Evolutionary conservation across 2,329 filamentous ascomycete species (phyloP), one percentile per base, ranked within the genome.

Genomic region (Pyrenochaeta sp.): DNA sequence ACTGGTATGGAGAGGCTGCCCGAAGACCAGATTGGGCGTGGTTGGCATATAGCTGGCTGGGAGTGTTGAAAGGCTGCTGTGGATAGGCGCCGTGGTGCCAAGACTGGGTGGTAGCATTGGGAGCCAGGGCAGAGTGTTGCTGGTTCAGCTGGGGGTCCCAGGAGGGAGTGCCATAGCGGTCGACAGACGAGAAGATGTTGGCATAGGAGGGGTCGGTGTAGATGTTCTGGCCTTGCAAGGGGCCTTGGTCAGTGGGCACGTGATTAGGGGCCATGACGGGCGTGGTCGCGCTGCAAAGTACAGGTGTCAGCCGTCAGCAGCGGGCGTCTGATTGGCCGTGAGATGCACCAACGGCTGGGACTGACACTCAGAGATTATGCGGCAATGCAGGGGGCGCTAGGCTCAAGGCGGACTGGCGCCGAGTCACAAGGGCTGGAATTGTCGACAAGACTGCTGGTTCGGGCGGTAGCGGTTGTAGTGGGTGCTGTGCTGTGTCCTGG

Each of bases 241-340:
- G 58, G 20, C 61, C 54, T 46, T 65, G 63, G 50, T 68, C 64
- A 65, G 39, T 55, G 13, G 63, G 64, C 67, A 71, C 63, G 67
- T 71, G 67, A 71, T 62, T 65, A 39, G 63, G 54, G 28, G 65
- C 67, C 67, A 71, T 71, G 51, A 43, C 53, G 47, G 39, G 26
- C 26, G 19, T 44, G 44, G 44, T 40, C 26, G 42, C n/a, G n/a
- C n/a, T n/a, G n/a, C n/a, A n/a, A n/a, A n/a, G n/a, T n/a, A n/a
- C n/a, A n/a, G n/a, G 48, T 45, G 48, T 56, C 49, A 52, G 52
- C 43, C 32, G 23, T 35, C 43, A 34, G 41, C 7, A 38, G 32
- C 38, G 41, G 26, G 47, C 38, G n/a, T 52, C 27, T 66, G 56
- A 66, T 67, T 67, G 65, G 63, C 49, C 49, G 57, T 38, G 34